A percentile compares a stretch with the other conserved stretches of the same genome.
Conservation (phyloP, 2,329 filamentous ascomycete species). For the Alternaria ethzedia region DNA sequence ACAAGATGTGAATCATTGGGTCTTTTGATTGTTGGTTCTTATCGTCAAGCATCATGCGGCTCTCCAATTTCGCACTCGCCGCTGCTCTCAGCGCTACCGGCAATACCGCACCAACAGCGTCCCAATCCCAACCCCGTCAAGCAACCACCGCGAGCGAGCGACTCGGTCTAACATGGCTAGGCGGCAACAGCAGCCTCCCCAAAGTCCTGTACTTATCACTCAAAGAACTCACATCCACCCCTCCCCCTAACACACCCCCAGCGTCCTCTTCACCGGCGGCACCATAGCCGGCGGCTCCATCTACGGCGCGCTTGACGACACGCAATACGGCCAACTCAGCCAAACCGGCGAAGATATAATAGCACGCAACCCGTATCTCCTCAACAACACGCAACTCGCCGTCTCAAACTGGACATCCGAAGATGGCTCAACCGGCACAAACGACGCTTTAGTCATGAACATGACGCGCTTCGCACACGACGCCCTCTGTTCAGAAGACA, state of each 20-base stretch:
- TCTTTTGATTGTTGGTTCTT: background rate
- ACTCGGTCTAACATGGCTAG: slow-evolving; percentile 29
- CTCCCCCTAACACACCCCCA: background rate
- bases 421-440: slow-evolving; percentile 33
- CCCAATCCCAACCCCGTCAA: slow-evolving; percentile 4
- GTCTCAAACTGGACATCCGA: slow-evolving; percentile 35
- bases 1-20: accelerated
- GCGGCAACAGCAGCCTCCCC: slow-evolving; percentile 29
- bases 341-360: slow-evolving; percentile 36
- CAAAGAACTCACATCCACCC: too few relatives aligned
- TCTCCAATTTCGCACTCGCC: background rate
- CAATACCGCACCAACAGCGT: background rate
- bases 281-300: slow-evolving; percentile 35
- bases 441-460: slow-evolving; percentile 39
- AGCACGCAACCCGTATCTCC: slow-evolving; percentile 32
- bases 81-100: background rate
- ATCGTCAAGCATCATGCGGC: background rate
- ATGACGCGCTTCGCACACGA: slow-evolving; percentile 39
- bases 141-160: slow-evolving; percentile 28
- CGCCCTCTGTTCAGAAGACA: slow-evolving; percentile 34
- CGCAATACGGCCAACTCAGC: slow-evolving; percentile 33
- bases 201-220: slow-evolving; percentile 24
- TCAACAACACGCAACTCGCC: slow-evolving; percentile 38
- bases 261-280: slow-evolving; percentile 35
- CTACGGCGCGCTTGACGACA: slow-evolving; percentile 38